These are phyloP conservation scores for Cordia subcordata DNA, from an alignment of 257 asterid species.

Conservation along the genomic window DNA sequence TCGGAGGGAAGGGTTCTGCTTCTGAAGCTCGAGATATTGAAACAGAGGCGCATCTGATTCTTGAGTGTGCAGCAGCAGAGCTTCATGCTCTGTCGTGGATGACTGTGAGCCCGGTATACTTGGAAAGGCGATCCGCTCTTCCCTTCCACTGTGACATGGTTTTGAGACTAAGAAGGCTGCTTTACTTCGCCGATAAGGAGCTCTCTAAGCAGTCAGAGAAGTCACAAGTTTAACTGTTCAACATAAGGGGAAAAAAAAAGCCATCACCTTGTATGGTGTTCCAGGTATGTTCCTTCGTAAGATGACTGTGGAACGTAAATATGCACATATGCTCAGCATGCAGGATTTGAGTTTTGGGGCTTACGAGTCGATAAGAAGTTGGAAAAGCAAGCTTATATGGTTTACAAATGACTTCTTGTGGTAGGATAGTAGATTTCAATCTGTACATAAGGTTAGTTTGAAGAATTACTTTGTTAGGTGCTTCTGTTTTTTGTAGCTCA, in stretches of 20 bases:
- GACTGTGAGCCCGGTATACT: conserved; percentile 87
- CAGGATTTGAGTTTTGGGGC: no score
- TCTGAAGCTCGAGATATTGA: conserved; percentile 63
- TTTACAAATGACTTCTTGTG: no score
- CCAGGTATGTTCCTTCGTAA: no score
- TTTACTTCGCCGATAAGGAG: conserved; percentile 91
- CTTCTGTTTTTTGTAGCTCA: no score
- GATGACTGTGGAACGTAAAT: no score
- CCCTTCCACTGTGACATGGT: conserved; percentile 97
- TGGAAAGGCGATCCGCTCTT: conserved; percentile 81
- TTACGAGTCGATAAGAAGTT: no score
- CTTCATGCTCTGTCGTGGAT: conserved; percentile 98
- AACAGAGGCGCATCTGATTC: conserved; percentile 56
- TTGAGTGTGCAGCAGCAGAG: conserved; percentile 83
- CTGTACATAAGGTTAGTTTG: no score
- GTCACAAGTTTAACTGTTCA: conserved; percentile 26
- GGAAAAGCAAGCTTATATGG: no score
- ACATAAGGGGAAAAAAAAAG: background rate
- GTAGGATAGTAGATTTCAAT: no score
- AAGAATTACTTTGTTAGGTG: no score
- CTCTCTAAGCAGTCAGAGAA: conserved; percentile 68
- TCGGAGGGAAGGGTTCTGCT: conserved; percentile 46
- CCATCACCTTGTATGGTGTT: no score
- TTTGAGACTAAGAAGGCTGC: conserved; percentile 85
- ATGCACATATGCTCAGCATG: no score